These are phyloP conservation scores for Populus ilicifolia DNA, from an alignment of 345 rosid genomes.

Conservation along the genomic window DNA sequence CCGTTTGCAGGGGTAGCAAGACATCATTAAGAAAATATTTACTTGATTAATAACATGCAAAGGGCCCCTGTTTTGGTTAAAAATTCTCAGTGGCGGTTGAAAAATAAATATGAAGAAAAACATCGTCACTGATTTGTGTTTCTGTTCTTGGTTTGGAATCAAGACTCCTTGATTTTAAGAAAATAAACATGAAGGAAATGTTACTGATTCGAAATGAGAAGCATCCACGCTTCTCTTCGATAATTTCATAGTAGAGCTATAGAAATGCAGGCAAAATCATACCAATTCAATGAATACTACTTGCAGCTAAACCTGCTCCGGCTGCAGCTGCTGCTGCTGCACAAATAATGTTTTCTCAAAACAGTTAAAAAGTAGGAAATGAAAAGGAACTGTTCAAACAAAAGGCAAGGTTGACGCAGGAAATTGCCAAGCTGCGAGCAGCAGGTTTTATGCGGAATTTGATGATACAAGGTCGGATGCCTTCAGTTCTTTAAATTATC, in stretches of 20 bases:
- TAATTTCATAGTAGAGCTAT: not conserved
- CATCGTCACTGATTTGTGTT: no score
- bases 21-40: no score
- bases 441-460: not conserved
- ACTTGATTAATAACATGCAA: no score
- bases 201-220: not conserved
- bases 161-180: not conserved
- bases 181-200: not conserved
- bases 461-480: not conserved
- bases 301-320: not conserved
- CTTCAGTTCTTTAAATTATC: constrained; percentile 31
- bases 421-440: not conserved
- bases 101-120: no score
- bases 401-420: constrained; percentile 1
- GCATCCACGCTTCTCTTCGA: not conserved
- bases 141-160: not conserved
- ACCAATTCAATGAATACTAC: constrained; percentile 1
- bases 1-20: no score
- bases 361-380: not conserved
- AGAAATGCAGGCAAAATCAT: not conserved
- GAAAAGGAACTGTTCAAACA: not conserved
- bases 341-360: not conserved
- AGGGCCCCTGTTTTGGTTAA: no score
- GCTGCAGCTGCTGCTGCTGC: not conserved
- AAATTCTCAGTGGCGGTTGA: no score